Percentiles rank a stretch among this genome's conserved stretches.
Evolutionary conservation across 202 grass and related monocot species (phyloP).

Genomic region (Tripidium arundinaceum): DNA sequence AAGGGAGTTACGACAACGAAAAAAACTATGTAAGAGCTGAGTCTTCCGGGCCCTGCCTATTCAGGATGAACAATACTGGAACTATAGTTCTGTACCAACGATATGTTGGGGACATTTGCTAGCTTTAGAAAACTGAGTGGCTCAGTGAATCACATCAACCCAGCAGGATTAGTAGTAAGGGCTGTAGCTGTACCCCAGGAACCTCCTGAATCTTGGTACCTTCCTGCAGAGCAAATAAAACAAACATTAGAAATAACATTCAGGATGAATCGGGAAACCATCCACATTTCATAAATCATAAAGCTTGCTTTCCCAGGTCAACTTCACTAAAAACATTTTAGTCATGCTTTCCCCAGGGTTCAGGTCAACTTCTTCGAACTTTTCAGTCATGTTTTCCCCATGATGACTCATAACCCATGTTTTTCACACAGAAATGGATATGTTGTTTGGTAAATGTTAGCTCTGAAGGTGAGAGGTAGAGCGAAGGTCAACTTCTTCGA

Average conservation of each 20-base stretch:
- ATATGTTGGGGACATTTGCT: not conserved
- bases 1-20: not conserved
- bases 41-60: constrained; percentile 1
- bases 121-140: constrained; percentile 10
- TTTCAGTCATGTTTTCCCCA: not conserved
- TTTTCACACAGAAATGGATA: not conserved
- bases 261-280: not conserved
- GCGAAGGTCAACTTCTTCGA: too few relatives aligned
- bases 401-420: not conserved
- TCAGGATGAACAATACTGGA: not conserved
- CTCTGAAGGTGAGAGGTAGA: too few relatives aligned
- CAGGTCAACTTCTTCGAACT: not conserved
- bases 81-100: constrained; percentile 12
- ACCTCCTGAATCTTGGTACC: constrained; percentile 57
- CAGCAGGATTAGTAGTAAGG: constrained; percentile 56
- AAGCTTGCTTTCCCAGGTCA: not conserved
- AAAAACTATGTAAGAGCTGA: not conserved
- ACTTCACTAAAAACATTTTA: not conserved
- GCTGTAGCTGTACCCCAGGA: constrained; percentile 38
- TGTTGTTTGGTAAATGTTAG: too few relatives aligned
- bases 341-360: not conserved
- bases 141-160: not conserved
- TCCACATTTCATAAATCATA: not conserved
- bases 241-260: not conserved
- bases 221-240: constrained; percentile 20